Evolutionary conservation across 2,329 filamentous ascomycete genomes (phyloP).

Genomic region (Pseudocercospora pini-densiflorae): DNA sequence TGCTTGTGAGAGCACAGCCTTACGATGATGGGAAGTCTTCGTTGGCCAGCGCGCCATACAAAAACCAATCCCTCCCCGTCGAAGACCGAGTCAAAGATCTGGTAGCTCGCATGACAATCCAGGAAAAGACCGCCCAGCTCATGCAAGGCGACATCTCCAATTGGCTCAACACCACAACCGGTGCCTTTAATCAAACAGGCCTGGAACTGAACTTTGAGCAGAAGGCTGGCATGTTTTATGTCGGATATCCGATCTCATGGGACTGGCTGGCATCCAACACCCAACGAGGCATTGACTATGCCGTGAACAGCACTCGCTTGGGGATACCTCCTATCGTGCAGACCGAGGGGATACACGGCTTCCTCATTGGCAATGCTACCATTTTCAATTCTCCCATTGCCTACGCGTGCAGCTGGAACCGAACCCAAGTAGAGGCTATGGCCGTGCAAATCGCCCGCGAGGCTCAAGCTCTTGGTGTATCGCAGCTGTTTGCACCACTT

Average conservation of each 20-base stretch:
- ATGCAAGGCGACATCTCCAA: conserved; percentile 69
- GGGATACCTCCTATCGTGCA: conserved; percentile 76
- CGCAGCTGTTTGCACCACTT: conserved; percentile 73
- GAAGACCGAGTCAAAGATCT: conserved; percentile 70
- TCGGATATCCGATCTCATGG: conserved; percentile 69
- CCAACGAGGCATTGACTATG: conserved; percentile 70
- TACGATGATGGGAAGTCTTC: conserved; percentile 22
- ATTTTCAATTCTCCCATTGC: conserved; percentile 80
- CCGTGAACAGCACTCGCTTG: conserved; percentile 67
- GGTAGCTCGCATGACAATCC: conserved; percentile 72
- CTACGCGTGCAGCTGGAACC: conserved; percentile 73
- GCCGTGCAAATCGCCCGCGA: conserved; percentile 68
- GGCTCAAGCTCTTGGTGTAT: conserved; percentile 69
- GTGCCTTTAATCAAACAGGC: conserved; percentile 69
- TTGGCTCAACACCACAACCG: conserved; percentile 72
- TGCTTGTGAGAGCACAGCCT: conserved; percentile 9
- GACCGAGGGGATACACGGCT: conserved; percentile 75
- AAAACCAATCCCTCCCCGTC: conserved; percentile 64
- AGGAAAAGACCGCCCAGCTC: conserved; percentile 74
- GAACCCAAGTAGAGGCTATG: conserved; percentile 68
- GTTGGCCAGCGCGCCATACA: conserved; percentile 46
- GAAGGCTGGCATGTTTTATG: conserved; percentile 73
- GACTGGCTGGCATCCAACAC: conserved; percentile 67
- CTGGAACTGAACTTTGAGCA: conserved; percentile 68
- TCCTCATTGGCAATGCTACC: conserved; percentile 72